Percentiles rank a stretch among this genome's conserved stretches.
Conservation (phyloP, 352 stramenopile species). For the Globisporangium ultimum region DNA sequence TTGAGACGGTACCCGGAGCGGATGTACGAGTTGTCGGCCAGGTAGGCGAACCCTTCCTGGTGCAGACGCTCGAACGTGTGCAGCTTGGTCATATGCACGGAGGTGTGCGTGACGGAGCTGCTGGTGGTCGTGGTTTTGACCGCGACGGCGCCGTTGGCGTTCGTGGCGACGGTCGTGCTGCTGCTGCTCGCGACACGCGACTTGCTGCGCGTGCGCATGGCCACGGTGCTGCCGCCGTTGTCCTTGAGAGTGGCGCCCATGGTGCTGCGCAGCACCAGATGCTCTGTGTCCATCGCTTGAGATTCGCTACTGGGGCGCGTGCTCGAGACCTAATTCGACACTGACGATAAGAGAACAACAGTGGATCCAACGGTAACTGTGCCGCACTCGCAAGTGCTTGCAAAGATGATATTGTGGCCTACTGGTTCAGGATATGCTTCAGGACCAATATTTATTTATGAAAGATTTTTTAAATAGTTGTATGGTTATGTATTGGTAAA, state of each 20-base stretch:
- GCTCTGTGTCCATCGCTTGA: conserved; percentile 16
- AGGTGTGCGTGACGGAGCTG: conserved; percentile 16
- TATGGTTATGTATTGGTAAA: too few species aligned
- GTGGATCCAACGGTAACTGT: neutral
- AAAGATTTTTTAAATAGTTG: too few species aligned
- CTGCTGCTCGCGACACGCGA: conserved; percentile 10
- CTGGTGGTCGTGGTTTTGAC: conserved; percentile 12
- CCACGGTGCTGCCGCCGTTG: conserved; percentile 8
- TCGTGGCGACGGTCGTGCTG: neutral
- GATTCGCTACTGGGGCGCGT: neutral
- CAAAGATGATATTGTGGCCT: neutral
- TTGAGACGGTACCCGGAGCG: conserved; percentile 79
- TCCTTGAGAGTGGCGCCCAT: neutral
- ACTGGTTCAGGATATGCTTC: too few species aligned
- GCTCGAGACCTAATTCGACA: conserved; percentile 8
- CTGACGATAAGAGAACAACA: neutral
- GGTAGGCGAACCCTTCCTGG: conserved; percentile 73
- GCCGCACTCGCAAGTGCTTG: neutral
- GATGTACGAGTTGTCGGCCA: conserved; percentile 88
- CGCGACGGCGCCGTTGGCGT: neutral
- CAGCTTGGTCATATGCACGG: conserved; percentile 23
- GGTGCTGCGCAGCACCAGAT: conserved; percentile 12
- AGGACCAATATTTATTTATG: too few species aligned
- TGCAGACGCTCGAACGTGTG: conserved; percentile 79
- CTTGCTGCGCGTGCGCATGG: conserved; percentile 19